Evolutionary conservation across 495 filamentous ascomycete genomes (phyloP).

Genomic region (Darksidea phi): DNA sequence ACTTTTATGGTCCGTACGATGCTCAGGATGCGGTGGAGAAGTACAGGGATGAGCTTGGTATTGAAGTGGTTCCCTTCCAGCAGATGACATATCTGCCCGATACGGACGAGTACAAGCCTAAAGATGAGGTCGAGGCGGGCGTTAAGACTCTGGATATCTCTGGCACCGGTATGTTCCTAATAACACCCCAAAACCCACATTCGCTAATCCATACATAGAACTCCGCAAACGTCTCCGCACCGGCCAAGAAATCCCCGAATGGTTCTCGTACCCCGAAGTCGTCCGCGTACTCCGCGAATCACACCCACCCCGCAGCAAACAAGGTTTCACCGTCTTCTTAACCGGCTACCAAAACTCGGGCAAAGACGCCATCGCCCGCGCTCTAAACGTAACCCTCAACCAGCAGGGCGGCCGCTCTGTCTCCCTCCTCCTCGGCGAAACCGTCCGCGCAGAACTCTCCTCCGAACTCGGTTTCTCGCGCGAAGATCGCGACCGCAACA

Average conservation of each 20-base stretch:
- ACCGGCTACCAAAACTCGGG: conserved; percentile 95
- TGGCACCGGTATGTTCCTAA: conserved; percentile 57
- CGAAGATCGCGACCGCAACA: conserved; percentile 92
- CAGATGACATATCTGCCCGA: conserved; percentile 99
- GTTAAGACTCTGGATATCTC: conserved; percentile 94
- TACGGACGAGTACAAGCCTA: conserved; percentile 89
- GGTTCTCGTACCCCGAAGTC: conserved; percentile 99
- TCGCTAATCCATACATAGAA: conserved; percentile 50
- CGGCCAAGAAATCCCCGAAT: conserved; percentile 92
- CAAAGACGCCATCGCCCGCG: conserved; percentile 93
- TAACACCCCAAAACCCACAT: background rate
- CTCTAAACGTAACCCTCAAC: conserved; percentile 95
- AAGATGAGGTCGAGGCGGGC: conserved; percentile 81
- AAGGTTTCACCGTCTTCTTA: conserved; percentile 98
- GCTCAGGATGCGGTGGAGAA: conserved; percentile 97
- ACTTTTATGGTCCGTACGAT: conserved; percentile 98
- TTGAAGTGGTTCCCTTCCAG: conserved; percentile 98
- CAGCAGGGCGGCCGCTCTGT: conserved; percentile 96
- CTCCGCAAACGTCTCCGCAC: conserved; percentile 84
- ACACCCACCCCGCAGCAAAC: conserved; percentile 79
- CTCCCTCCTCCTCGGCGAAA: conserved; percentile 90
- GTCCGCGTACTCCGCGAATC: conserved; percentile 93
- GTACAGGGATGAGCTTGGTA: conserved; percentile 92
- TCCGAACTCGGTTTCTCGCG: conserved; percentile 93
- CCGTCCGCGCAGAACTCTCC: conserved; percentile 86